A percentile compares a stretch with the other conserved stretches of the same genome.
Conservation (phyloP, 2,329 filamentous ascomycete species). For the Balansia obtecta region DNA sequence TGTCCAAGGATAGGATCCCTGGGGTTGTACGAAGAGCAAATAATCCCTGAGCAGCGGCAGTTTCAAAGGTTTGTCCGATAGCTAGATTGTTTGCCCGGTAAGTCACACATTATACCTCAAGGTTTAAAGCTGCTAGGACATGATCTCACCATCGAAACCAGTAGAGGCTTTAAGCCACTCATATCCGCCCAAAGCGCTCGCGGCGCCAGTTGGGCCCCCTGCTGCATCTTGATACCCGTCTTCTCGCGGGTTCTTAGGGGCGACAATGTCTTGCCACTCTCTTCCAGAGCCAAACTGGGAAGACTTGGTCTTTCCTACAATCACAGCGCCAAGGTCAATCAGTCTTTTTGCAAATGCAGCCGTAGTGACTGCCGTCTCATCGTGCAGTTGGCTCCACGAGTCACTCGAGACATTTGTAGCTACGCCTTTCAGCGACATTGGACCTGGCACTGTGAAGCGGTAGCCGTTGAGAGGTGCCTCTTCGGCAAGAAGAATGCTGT, state of each 20-base stretch:
- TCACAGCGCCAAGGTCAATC: constrained; percentile 44
- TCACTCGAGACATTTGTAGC: constrained; percentile 44
- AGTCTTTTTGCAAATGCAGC: constrained; percentile 40
- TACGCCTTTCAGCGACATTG: constrained; percentile 30
- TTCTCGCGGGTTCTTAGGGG: constrained; percentile 33
- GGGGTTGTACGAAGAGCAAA: constrained; percentile 17
- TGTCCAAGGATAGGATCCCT: constrained; percentile 7
- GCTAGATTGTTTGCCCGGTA: background rate
- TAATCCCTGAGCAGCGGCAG: constrained; percentile 15
- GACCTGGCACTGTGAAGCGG: constrained; percentile 24
- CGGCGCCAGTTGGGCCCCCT: constrained; percentile 27
- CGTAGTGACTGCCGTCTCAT: constrained; percentile 27
- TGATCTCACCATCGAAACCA: constrained; percentile 22
- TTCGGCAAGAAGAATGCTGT: constrained; percentile 15
- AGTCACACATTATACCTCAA: too few species aligned
- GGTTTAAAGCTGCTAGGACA: too few species aligned
- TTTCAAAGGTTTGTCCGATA: constrained; percentile 12
- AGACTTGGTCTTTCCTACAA: constrained; percentile 41
- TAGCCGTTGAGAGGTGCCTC: constrained; percentile 24
- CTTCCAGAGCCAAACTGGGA: constrained; percentile 30
- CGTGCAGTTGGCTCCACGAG: constrained; percentile 43
- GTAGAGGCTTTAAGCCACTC: constrained; percentile 27
- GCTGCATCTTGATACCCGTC: constrained; percentile 30
- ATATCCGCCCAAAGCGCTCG: constrained; percentile 25
- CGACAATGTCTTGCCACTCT: constrained; percentile 29